Conservation (phyloP, 305 asterid species). For the Ajuga reptans region DNA sequence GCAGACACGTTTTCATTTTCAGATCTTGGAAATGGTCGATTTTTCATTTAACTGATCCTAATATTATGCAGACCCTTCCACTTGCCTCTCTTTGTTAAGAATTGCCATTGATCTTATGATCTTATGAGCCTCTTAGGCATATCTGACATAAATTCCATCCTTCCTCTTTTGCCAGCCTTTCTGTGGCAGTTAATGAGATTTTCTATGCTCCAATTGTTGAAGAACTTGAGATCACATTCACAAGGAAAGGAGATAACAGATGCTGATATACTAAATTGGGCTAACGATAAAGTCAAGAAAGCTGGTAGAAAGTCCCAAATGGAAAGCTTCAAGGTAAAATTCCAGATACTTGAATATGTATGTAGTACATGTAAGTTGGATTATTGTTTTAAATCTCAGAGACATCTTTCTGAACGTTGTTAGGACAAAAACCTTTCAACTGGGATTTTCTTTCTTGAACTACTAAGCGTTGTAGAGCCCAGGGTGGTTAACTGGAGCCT, state of each 20-base stretch:
- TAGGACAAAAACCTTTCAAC: slow-evolving; percentile 74
- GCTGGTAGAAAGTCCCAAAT: slow-evolving; percentile 55
- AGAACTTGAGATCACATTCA: slow-evolving; percentile 72
- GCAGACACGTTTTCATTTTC: background rate
- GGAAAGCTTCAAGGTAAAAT: slow-evolving; percentile 79
- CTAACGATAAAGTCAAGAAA: slow-evolving; percentile 63
- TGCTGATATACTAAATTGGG: slow-evolving; percentile 82
- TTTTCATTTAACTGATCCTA: background rate
- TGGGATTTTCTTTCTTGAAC: slow-evolving; percentile 79
- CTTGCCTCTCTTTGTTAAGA: too few relatives aligned
- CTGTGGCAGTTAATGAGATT: slow-evolving; percentile 95
- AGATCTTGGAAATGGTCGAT: background rate
- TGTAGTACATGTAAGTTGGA: background rate
- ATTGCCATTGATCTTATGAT: background rate
- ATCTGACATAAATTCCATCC: background rate
- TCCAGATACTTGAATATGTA: background rate
- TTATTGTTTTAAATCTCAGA: background rate
- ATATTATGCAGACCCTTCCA: too few relatives aligned
- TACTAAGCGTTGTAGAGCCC: slow-evolving; percentile 76
- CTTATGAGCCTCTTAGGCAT: background rate
- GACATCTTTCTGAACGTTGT: background rate
- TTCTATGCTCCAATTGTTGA: slow-evolving; percentile 76
- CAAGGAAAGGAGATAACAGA: slow-evolving; percentile 88
- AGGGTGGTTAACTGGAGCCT: slow-evolving; percentile 93
- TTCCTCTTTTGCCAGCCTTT: slow-evolving; percentile 40